Base-by-base conservation (phyloP, 371 early-diverging fungal genomes). In the Syncephalastrum monosporum region DNA sequence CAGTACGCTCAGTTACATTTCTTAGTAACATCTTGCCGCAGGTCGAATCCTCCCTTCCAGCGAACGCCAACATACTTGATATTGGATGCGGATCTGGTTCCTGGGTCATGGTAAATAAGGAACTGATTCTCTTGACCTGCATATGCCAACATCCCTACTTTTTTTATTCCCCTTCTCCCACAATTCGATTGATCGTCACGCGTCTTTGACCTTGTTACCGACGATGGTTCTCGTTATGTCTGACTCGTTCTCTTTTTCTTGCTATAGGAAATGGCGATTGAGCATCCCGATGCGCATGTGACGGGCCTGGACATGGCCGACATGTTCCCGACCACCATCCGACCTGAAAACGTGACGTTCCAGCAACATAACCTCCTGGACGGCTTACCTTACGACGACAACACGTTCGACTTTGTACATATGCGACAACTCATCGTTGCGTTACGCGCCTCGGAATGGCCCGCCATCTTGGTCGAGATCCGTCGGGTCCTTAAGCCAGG, bases 251-350 rank as follows among this genome's bases (percentile, higher is more conserved):
- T 47, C 45, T 44, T 0, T 8, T 6, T 25, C 0, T n/a, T 19
- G 5, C 16, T 46, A 45, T 50, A 75, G 65, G 86, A 86, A 67
- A 79, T 86, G 81, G 80, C 83, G 4, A 69, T 72, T 19, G 81
- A 84, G 12, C 72, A 76, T 65, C 82, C 84, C 21, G 69, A 73
- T 16, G 73, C 74, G 10, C 61, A 75, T 12, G 55, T 86, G 38
- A 68, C 64, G 14, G 86, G 86, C 13, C 56, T 83, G n/a, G 84
- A 86, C 57, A 75, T 82, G 61, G 53, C 72, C 6, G 69, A 69
- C 42, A 70, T 77, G 67, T 74, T 80, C 51, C 75, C 75, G 7
- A 57, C 67, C 2, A 61, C 66, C 14, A 75, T 75, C 25, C 59
- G 73, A 64, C 79, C 81, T 15, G 68, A 69, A 14, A 81, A 81